These are phyloP conservation scores for Populus tomentosa DNA, from an alignment of 441 rosid species.

Conservation along the genomic window DNA sequence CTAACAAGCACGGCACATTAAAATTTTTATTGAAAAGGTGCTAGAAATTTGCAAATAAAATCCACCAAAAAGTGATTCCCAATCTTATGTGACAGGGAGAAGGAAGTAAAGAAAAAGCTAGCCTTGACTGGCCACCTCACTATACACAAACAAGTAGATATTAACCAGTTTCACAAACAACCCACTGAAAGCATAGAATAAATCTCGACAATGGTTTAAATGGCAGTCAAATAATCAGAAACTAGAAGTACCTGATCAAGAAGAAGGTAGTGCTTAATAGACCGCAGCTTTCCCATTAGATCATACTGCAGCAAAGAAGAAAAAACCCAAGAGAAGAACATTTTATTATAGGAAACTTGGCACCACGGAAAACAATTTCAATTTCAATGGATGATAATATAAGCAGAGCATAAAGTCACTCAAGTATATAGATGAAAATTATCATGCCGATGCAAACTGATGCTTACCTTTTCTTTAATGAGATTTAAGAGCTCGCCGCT, in stretches of 20 bases:
- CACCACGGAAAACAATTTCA: slow-evolving; percentile 6
- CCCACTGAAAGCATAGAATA: not conserved
- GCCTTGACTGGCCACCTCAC: not conserved
- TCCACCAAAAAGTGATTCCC: not conserved
- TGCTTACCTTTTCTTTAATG: slow-evolving; percentile 73
- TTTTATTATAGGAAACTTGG: slow-evolving; percentile 15
- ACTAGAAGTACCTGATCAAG: slow-evolving; percentile 80
- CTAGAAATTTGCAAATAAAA: not conserved
- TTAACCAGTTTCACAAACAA: not conserved
- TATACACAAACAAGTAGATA: not conserved
- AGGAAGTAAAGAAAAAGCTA: too few relatives aligned
- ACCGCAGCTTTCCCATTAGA: slow-evolving; percentile 81
- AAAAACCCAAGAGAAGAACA: not conserved
- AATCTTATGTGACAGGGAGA: not conserved
- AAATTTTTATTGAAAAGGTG: not conserved
- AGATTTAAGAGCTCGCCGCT: slow-evolving; percentile 81
- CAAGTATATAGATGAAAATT: not conserved
- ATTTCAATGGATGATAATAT: slow-evolving; percentile 1
- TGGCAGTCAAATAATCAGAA: not conserved
- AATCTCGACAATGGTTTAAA: not conserved
- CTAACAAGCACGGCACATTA: not conserved
- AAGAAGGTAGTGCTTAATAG: slow-evolving; percentile 96
- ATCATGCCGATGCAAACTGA: not conserved
- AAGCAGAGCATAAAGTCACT: slow-evolving; percentile 4
- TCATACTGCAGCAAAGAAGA: slow-evolving; percentile 59